phyloP scores from a whole-genome alignment of 257 asterid genomes.

The Euphrasia confusa region DNA sequence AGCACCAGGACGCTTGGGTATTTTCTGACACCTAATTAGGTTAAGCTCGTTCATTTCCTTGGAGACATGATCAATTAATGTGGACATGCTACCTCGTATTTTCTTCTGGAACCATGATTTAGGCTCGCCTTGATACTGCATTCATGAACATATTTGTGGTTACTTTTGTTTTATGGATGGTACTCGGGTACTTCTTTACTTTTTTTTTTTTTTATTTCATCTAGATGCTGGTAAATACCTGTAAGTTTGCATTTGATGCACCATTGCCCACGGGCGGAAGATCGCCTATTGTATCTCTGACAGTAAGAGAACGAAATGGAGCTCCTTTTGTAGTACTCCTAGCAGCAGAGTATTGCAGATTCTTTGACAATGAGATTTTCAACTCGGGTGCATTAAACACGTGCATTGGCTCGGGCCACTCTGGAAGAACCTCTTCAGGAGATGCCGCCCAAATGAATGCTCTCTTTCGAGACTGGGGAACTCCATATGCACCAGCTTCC shows the following conservation, averaged over 20 bases:
- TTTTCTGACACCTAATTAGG: constrained; percentile 71
- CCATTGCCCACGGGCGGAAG: constrained; percentile 90
- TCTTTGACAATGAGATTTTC: constrained; percentile 57
- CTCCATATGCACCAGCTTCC: constrained; percentile 96
- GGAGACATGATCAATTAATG: constrained; percentile 66
- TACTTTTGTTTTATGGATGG: neutral
- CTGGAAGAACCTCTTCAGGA: constrained; percentile 85
- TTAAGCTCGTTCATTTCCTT: constrained; percentile 93
- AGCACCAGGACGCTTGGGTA: constrained; percentile 81
- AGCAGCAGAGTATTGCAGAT: constrained; percentile 66
- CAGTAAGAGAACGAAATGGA: constrained; percentile 91
- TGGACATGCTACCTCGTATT: constrained; percentile 56
- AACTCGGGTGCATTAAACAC: constrained; percentile 83
- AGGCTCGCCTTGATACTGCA: constrained; percentile 75
- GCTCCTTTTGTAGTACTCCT: constrained; percentile 85
- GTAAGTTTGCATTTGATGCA: constrained; percentile 51
- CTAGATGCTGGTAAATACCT: constrained; percentile 37
- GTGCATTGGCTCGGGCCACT: constrained; percentile 99
- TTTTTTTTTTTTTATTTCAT: neutral
- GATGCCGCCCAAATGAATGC: constrained; percentile 99
- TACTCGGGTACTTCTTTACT: neutral
- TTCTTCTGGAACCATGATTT: constrained; percentile 84
- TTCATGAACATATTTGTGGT: constrained; percentile 6
- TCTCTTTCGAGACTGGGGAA: constrained; percentile 93
- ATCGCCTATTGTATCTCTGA: constrained; percentile 92